Evolutionary conservation across 108 stramenopile genomes (phyloP).

Genomic region (Asterionellopsis glacialis): DNA sequence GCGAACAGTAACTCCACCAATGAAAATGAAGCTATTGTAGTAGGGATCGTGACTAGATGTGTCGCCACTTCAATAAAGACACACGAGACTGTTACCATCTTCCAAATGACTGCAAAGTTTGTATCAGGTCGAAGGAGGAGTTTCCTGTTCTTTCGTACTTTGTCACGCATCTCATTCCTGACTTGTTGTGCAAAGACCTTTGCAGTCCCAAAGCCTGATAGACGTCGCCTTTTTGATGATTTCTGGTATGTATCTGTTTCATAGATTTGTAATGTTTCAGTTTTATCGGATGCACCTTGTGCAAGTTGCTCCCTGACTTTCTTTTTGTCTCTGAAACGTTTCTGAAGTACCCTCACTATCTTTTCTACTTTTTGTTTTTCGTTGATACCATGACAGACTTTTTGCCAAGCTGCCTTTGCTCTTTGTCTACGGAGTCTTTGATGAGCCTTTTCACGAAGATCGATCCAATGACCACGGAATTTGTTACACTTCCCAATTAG

Average conservation of each 20-base stretch:
- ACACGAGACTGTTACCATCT: conserved; percentile 42
- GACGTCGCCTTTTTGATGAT: background rate
- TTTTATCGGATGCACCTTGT: conserved; percentile 5
- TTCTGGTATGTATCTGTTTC: background rate
- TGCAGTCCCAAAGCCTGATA: conserved; percentile 22
- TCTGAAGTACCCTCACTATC: conserved; percentile 52
- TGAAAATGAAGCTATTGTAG: conserved; percentile 26
- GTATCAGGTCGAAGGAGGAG: conserved; percentile 67
- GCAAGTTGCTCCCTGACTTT: conserved; percentile 18
- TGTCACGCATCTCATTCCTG: conserved; percentile 32
- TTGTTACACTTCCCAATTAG: conserved; percentile 66
- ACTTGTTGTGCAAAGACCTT: conserved; percentile 38
- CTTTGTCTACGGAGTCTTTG: conserved; percentile 33
- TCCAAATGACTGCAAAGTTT: conserved; percentile 63
- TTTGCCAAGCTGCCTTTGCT: conserved; percentile 22
- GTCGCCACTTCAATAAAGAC: conserved; percentile 36
- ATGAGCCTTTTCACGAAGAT: conserved; percentile 35
- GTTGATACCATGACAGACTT: conserved; percentile 6
- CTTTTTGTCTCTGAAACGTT: conserved; percentile 36
- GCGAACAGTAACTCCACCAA: conserved; percentile 32
- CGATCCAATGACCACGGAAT: conserved; percentile 39
- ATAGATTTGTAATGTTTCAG: conserved; percentile 15
- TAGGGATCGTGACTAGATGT: conserved; percentile 3
- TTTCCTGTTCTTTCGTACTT: conserved; percentile 31
- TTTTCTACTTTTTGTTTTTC: conserved; percentile 24